Evolutionary conservation across 176 grass and related monocot genomes (phyloP), one percentile per base, ranked within the genome.

Genomic region (Carex kokanica): DNA sequence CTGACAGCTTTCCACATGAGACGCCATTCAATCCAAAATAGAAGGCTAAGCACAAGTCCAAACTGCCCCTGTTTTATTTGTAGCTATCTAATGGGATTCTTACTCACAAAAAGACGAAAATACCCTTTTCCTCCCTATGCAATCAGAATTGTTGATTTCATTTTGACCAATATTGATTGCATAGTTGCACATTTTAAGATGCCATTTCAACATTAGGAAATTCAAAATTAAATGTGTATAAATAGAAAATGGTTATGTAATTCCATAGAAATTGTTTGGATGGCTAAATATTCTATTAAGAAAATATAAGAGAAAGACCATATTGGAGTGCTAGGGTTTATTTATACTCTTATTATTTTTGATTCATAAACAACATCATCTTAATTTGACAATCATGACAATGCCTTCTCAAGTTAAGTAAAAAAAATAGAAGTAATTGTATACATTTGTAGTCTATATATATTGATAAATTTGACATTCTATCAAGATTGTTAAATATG

Each of bases 21-120:
- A 82, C 5, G 52, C 32, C 55, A 53, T 62, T 75, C 70, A 62
- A 29, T 58, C 83, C 83, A 78, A 85, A 85, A 47, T 78, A 78
- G 83, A 85, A 85, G 83, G 83, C 66, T 52, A 45, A 20, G 25
- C 55, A 27, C 8, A 54, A 61, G 20, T 84, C 66, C 82, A 55
- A 24, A 73, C 15, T 23, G 54, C 52, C 65, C 69, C 17, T 63
- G n/a, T 51, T 75, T 52, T 0, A 34, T 73, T 73, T 73, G 2
- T 57, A 43, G 20, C 52, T 11, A 75, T 51, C 83, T 55, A 78
- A 61, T 74, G 43, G 61, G 23, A 49, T 65, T 27, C 79, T 18
- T 65, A 67, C 16, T 17, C 12, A 2, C 3, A 27, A 82, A 80
- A 65, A 34, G 61, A 82, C 80, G 0, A 54, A 66, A 68, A 54